These are phyloP conservation scores for Mediolabrus comicus DNA, from an alignment of 108 stramenopile species.

Conservation along the genomic window DNA sequence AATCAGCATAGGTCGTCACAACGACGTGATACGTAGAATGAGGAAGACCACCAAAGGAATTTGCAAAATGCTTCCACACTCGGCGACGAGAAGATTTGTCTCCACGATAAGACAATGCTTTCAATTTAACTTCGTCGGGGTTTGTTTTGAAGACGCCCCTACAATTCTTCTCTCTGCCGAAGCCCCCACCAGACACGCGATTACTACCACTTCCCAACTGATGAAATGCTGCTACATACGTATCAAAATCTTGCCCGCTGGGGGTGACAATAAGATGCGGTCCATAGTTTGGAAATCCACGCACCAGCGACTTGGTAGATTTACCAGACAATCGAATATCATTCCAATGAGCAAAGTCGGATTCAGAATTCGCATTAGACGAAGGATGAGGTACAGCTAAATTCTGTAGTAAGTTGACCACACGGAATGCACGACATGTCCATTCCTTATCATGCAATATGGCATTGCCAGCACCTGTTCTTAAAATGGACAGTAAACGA, in stretches of 20 bases:
- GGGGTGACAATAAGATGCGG: slow-evolving; percentile 80
- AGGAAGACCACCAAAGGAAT: slow-evolving; percentile 48
- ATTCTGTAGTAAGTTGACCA: slow-evolving; percentile 60
- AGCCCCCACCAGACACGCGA: slow-evolving; percentile 1
- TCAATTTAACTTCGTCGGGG: slow-evolving; percentile 25
- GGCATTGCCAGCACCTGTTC: slow-evolving; percentile 71
- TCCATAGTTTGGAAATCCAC: slow-evolving; percentile 50
- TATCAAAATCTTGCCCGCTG: slow-evolving; percentile 63
- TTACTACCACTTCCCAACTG: slow-evolving; percentile 24
- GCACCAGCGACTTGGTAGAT: not conserved
- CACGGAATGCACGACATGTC: slow-evolving; percentile 56
- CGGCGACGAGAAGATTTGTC: slow-evolving; percentile 38
- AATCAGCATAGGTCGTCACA: slow-evolving; percentile 63
- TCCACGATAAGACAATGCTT: slow-evolving; percentile 64
- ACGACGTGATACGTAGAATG: slow-evolving; percentile 80
- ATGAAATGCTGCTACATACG: slow-evolving; percentile 35
- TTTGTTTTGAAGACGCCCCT: slow-evolving; percentile 15
- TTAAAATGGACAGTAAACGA: slow-evolving; percentile 59
- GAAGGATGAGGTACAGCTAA: slow-evolving; percentile 26
- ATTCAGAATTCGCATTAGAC: not conserved
- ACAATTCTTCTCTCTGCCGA: slow-evolving; percentile 7
- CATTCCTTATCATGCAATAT: slow-evolving; percentile 76
- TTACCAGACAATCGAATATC: slow-evolving; percentile 1
- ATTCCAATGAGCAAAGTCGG: not conserved
- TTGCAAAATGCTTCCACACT: slow-evolving; percentile 65